A percentile compares a stretch with the other conserved stretches of the same genome.
Evolutionary conservation across 1,284 basidiomycete genomes (phyloP).

Genomic region (Kwoniella shivajii): DNA sequence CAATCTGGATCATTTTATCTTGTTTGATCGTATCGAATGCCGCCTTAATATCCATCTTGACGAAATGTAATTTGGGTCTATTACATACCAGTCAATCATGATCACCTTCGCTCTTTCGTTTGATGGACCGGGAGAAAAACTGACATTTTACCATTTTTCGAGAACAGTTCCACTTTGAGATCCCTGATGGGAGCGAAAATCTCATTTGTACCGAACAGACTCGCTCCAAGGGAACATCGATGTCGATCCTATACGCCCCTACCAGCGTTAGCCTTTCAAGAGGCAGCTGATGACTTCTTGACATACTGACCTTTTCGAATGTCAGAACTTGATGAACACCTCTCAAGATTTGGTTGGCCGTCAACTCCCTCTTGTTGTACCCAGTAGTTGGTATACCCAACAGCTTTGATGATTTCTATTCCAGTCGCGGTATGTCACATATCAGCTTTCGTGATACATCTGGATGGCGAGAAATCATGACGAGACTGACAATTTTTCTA

Average conservation of each 20-base stretch:
- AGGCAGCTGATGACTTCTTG: not conserved
- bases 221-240: constrained; percentile 69
- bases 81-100: not conserved
- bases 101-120: not conserved
- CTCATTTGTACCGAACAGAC: constrained; percentile 80
- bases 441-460: not conserved
- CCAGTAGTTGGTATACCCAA: constrained; percentile 18
- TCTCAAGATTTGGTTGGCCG: constrained; percentile 74
- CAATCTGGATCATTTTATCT: constrained; percentile 74
- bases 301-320: constrained; percentile 70
- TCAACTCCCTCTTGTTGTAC: constrained; percentile 2
- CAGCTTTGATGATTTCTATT: constrained; percentile 13
- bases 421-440: not conserved
- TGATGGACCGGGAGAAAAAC: constrained; percentile 36
- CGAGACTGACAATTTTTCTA: constrained; percentile 58
- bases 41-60: constrained; percentile 92
- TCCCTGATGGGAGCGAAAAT: constrained; percentile 72
- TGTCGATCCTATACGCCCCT: constrained; percentile 61
- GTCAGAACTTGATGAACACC: constrained; percentile 80
- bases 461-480: not conserved
- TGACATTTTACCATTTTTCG: constrained; percentile 62
- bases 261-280: not conserved
- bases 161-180: constrained; percentile 65
- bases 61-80: constrained; percentile 87
- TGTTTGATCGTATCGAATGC: constrained; percentile 98